A percentile compares a stretch with the other conserved stretches of the same genome.
phyloP scores from a whole-genome alignment of 129 eudicot genomes.

The Tagetes patula region DNA sequence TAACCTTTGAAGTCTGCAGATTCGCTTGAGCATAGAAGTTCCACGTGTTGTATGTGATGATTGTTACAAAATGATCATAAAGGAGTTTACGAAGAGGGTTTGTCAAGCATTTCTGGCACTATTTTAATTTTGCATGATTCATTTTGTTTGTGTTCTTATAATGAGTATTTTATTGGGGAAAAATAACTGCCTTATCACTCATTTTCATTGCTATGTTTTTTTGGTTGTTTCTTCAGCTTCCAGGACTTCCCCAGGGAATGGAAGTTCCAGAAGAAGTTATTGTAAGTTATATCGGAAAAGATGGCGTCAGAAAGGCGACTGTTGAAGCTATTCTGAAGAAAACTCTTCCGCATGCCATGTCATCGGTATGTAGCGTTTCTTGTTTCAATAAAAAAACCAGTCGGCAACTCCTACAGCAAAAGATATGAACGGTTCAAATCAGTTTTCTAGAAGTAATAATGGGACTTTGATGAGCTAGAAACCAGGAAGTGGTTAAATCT shows the following conservation, averaged over 20 bases:
- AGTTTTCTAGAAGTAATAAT: not conserved
- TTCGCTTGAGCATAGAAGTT: slow-evolving; percentile 75
- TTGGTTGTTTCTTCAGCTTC: slow-evolving; percentile 51
- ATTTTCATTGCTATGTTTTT: not conserved
- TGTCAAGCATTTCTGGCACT: not conserved
- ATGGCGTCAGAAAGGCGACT: slow-evolving; percentile 60
- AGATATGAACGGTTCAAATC: too few species aligned
- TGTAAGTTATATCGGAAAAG: slow-evolving; percentile 57
- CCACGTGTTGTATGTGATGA: slow-evolving; percentile 82
- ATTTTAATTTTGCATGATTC: not conserved
- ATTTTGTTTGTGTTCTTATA: not conserved
- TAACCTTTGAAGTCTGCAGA: slow-evolving; percentile 50
- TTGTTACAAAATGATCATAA: slow-evolving; percentile 62
- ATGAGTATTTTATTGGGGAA: not conserved
- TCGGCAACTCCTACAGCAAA: too few species aligned
- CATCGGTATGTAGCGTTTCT: slow-evolving; percentile 50
- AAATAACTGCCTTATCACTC: not conserved
- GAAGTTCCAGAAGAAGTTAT: slow-evolving; percentile 77
- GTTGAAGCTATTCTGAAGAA: slow-evolving; percentile 87
- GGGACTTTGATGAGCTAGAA: slow-evolving; percentile 5
- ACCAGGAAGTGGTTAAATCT: not conserved
- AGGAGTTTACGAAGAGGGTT: slow-evolving; percentile 59
- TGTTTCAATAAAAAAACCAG: not conserved
- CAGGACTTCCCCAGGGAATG: slow-evolving; percentile 94
- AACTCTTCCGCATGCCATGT: slow-evolving; percentile 99